These are phyloP conservation scores for Boletus speciosus DNA, from an alignment of 768 basidiomycete genomes.

Conservation along the genomic window DNA sequence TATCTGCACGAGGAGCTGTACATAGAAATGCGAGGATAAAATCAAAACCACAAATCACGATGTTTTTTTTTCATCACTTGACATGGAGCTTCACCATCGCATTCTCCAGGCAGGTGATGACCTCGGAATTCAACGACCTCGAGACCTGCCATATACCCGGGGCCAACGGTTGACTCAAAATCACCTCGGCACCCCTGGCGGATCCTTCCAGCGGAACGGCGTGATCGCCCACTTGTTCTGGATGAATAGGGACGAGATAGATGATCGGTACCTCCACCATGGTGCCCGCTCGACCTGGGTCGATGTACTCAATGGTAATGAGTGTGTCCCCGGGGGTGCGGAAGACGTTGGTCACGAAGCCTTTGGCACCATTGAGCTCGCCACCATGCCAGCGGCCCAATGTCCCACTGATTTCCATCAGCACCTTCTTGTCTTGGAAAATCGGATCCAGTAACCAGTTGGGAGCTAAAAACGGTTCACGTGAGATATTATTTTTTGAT, in stretches of 20 bases:
- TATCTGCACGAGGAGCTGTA: not conserved
- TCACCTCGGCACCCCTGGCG: slow-evolving; percentile 41
- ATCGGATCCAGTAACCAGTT: slow-evolving; percentile 27
- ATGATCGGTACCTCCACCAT: slow-evolving; percentile 37
- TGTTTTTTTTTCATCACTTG: slow-evolving; percentile 9
- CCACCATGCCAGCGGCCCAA: slow-evolving; percentile 25
- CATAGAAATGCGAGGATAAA: slow-evolving; percentile 3
- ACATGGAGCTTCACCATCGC: slow-evolving; percentile 27
- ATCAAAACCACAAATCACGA: not conserved
- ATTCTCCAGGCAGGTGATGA: slow-evolving; percentile 15
- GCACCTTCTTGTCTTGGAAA: slow-evolving; percentile 28
- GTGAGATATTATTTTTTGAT: slow-evolving; percentile 16
- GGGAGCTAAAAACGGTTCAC: slow-evolving; percentile 18
- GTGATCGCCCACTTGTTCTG: slow-evolving; percentile 39
- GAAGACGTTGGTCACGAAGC: slow-evolving; percentile 29
- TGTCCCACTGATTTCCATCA: slow-evolving; percentile 30
- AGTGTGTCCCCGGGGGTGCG: slow-evolving; percentile 26
- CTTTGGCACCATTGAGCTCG: slow-evolving; percentile 26
- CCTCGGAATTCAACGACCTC: slow-evolving; percentile 10
- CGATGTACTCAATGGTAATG: slow-evolving; percentile 28
- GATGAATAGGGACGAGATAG: slow-evolving; percentile 42
- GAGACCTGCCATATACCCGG: slow-evolving; percentile 24
- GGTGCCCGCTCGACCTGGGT: slow-evolving; percentile 32
- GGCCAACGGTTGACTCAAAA: slow-evolving; percentile 40
- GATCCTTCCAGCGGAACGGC: slow-evolving; percentile 49